Conservation (phyloP, 2,329 filamentous ascomycete genomes). For the Pseudodiploospora longispora region DNA sequence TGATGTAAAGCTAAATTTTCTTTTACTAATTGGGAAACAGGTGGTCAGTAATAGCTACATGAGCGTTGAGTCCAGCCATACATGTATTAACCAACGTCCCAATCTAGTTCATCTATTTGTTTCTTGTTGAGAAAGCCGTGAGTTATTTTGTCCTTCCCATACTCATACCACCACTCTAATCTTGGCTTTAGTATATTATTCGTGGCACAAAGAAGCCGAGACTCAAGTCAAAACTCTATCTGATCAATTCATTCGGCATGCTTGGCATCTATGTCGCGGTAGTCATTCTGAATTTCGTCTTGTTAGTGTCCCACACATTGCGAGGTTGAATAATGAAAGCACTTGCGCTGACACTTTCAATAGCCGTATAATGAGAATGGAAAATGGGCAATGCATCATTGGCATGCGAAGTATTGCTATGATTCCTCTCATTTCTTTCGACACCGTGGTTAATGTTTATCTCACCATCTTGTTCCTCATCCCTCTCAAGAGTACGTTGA, state of each 20-base stretch:
- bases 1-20: too few species aligned
- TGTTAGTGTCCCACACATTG: slow-evolving; percentile 31
- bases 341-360: not conserved
- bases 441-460: slow-evolving; percentile 54
- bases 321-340: not conserved
- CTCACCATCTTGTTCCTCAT: slow-evolving; percentile 55
- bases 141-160: slow-evolving; percentile 13
- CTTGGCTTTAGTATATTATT: slow-evolving; percentile 43
- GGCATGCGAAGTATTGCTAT: slow-evolving; percentile 52
- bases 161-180: not conserved
- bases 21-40: too few species aligned
- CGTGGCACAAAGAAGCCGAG: slow-evolving; percentile 42
- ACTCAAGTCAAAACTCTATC: slow-evolving; percentile 48
- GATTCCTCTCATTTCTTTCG: slow-evolving; percentile 54
- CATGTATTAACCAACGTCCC: too few species aligned
- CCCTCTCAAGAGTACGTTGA: slow-evolving; percentile 44
- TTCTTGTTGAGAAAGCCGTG: slow-evolving; percentile 56
- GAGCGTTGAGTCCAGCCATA: too few species aligned
- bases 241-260: slow-evolving; percentile 55
- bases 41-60: too few species aligned
- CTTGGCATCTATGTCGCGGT: slow-evolving; percentile 36
- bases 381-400: slow-evolving; percentile 50
- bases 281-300: slow-evolving; percentile 52
- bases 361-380: slow-evolving; percentile 49
- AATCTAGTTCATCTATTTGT: slow-evolving; percentile 50